Conservation (phyloP, 108 stramenopile genomes). For the Schizochytrium sp. region DNA sequence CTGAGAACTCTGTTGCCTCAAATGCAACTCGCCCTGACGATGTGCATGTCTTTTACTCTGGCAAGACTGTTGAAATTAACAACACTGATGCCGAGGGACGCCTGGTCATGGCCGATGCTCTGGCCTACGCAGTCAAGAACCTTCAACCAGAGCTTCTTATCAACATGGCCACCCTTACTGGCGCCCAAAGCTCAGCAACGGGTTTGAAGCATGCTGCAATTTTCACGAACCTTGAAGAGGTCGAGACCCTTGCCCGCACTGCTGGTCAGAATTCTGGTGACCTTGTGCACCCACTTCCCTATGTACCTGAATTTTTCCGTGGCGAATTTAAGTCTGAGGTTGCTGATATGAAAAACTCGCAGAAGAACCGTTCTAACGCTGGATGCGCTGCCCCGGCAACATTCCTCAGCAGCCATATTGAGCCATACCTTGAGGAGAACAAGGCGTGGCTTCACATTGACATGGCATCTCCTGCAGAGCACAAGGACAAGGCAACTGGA, state of each 20-base stretch:
- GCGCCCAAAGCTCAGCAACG: conserved; percentile 86
- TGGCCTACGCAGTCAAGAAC: conserved; percentile 83
- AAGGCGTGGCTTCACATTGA: conserved; percentile 90
- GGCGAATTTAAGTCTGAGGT: conserved; percentile 84
- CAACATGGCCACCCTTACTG: conserved; percentile 91
- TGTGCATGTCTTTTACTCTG: conserved; percentile 82
- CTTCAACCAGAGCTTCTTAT: conserved; percentile 77
- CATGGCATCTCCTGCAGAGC: conserved; percentile 84
- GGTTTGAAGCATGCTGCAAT: conserved; percentile 86
- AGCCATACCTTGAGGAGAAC: conserved; percentile 62
- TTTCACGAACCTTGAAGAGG: conserved; percentile 78
- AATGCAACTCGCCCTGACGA: conserved; percentile 87
- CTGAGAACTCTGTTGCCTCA: conserved; percentile 85
- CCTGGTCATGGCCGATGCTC: conserved; percentile 84
- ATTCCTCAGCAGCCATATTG: conserved; percentile 86
- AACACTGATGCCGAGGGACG: conserved; percentile 90
- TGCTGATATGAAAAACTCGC: conserved; percentile 91
- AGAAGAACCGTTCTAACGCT: conserved; percentile 85
- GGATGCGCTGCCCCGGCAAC: conserved; percentile 89
- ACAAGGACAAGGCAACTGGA: conserved; percentile 86
- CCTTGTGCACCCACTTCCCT: conserved; percentile 82
- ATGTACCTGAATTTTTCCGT: conserved; percentile 83
- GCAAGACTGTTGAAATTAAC: conserved; percentile 90
- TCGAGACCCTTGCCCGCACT: conserved; percentile 76
- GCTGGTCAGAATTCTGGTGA: conserved; percentile 80